phyloP scores from a whole-genome alignment of 495 filamentous ascomycete species.

The Penicillium fimorum region DNA sequence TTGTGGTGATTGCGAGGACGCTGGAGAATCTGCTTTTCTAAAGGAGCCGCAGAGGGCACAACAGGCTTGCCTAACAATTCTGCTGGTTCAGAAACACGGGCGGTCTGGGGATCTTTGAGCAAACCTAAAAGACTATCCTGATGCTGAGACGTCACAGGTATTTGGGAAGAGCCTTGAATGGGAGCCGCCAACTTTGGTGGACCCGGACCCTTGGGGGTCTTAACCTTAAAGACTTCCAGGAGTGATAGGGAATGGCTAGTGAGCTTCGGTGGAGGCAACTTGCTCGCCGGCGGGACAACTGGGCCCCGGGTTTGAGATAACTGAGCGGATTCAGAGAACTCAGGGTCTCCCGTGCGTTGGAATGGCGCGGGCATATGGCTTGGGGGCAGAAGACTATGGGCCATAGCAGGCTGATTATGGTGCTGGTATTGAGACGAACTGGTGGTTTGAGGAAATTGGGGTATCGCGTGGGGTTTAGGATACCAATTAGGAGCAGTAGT shows the following conservation, averaged over 20 bases:
- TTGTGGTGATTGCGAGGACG: conserved; percentile 28
- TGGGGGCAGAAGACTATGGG: conserved; percentile 11
- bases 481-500: conserved; percentile 13
- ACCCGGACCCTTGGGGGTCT: conserved; percentile 31
- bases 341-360: conserved; percentile 52
- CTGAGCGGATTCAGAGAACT: conserved; percentile 44
- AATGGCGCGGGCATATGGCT: conserved; percentile 45
- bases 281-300: conserved; percentile 54
- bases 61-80: conserved; percentile 38
- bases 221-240: conserved; percentile 62
- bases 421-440: conserved; percentile 11
- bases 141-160: conserved; percentile 37
- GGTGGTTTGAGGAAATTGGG: conserved; percentile 17
- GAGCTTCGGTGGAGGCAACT: conserved; percentile 59
- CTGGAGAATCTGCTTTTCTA: conserved; percentile 40
- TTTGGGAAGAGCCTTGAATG: conserved; percentile 14
- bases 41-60: conserved; percentile 10
- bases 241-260: conserved; percentile 62
- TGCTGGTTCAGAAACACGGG: conserved; percentile 26
- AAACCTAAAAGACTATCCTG: conserved; percentile 42
- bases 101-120: conserved; percentile 30
- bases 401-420: conserved; percentile 13
- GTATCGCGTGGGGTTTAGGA: conserved; percentile 16
- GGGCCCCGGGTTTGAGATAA: conserved; percentile 42
- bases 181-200: conserved; percentile 32